phyloP scores from a whole-genome alignment of 495 filamentous ascomycete species.

The Staphylotrichum longicolle region DNA sequence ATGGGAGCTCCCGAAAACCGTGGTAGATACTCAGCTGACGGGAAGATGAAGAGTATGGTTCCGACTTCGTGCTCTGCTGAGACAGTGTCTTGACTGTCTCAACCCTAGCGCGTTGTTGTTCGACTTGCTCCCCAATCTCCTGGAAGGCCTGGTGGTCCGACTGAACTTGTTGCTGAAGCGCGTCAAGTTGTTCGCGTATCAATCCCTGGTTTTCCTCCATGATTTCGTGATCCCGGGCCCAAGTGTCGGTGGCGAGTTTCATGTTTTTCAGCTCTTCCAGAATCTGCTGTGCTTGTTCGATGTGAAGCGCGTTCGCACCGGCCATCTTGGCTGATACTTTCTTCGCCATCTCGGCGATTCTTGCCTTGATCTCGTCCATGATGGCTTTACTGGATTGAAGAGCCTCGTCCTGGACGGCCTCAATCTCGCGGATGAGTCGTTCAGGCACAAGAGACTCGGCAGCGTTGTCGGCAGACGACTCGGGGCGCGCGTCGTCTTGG shows the following conservation, averaged over 20 bases:
- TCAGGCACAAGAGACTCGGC: background rate
- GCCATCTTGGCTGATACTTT: background rate
- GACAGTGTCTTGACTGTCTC: background rate
- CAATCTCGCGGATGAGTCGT: background rate
- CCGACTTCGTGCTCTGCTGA: background rate
- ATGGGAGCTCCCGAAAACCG: no score
- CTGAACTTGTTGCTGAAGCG: background rate
- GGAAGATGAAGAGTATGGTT: no score
- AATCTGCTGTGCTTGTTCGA: background rate
- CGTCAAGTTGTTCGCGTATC: conserved; percentile 6
- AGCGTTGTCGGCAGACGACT: background rate
- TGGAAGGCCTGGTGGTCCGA: background rate
- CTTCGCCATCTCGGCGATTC: background rate
- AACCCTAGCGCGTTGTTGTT: background rate
- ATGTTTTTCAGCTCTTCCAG: background rate
- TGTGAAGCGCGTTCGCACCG: background rate
- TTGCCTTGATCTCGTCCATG: conserved; percentile 3
- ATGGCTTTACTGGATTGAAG: background rate
- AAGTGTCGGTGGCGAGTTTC: background rate
- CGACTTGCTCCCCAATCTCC: background rate
- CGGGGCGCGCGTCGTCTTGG: background rate
- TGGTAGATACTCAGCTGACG: background rate
- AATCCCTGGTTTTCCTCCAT: background rate
- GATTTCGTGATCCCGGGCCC: background rate
- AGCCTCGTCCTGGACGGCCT: background rate